These are phyloP conservation scores for Microdochium bolleyi DNA, from an alignment of 2,329 filamentous ascomycete species.

Conservation along the genomic window DNA sequence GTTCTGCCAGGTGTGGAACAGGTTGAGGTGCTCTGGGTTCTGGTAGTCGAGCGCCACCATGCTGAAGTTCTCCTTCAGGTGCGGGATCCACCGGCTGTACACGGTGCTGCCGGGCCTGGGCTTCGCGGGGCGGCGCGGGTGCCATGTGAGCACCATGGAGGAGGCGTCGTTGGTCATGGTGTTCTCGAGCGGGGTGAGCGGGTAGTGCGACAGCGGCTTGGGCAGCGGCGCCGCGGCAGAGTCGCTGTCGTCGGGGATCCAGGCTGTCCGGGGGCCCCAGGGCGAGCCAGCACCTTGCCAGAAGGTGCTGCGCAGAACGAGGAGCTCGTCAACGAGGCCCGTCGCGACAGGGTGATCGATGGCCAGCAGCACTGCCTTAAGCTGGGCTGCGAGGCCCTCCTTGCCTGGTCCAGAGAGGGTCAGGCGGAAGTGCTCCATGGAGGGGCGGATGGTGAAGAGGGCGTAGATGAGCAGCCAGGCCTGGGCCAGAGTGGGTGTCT, in stretches of 20 bases:
- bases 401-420: slow-evolving; percentile 30
- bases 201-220: slow-evolving; percentile 34
- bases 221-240: slow-evolving; percentile 19
- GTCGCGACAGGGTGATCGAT: slow-evolving; percentile 34
- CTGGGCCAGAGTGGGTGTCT: slow-evolving; percentile 23
- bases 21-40: slow-evolving; percentile 53
- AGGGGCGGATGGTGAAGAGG: slow-evolving; percentile 41
- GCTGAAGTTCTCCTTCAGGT: slow-evolving; percentile 68
- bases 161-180: slow-evolving; percentile 28
- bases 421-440: slow-evolving; percentile 40
- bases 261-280: slow-evolving; percentile 54
- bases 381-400: slow-evolving; percentile 22
- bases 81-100: slow-evolving; percentile 73
- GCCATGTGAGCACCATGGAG: slow-evolving; percentile 34
- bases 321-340: slow-evolving; percentile 19
- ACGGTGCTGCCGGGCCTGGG: slow-evolving; percentile 61
- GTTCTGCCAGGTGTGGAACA: slow-evolving; percentile 79
- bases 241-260: slow-evolving; percentile 42
- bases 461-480: slow-evolving; percentile 45
- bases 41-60: slow-evolving; percentile 66
- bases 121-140: slow-evolving; percentile 66
- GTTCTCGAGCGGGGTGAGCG: slow-evolving; percentile 40
- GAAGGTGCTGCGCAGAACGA: slow-evolving; percentile 49
- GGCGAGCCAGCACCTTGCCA: slow-evolving; percentile 66
- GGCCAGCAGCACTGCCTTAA: slow-evolving; percentile 39